Evolutionary conservation across 2,329 filamentous ascomycete species (phyloP).

Genomic region (Bipolaris victoriae): DNA sequence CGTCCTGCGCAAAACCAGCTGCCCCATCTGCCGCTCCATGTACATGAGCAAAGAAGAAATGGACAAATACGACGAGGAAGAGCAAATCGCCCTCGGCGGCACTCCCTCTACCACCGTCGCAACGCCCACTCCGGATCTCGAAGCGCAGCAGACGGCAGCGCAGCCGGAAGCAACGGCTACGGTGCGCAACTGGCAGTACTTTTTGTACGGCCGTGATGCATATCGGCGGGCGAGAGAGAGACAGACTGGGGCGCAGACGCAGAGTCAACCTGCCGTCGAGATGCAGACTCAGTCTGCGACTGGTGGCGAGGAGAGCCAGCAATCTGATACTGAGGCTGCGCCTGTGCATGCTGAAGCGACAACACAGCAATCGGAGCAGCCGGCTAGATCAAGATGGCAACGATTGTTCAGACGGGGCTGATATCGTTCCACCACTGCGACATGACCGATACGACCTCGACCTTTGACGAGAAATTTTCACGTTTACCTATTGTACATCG

Average conservation of each 20-base stretch:
- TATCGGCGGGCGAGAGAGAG: neutral
- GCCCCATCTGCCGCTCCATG: slow-evolving; percentile 40
- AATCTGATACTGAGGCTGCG: no score
- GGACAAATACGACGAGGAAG: slow-evolving; percentile 25
- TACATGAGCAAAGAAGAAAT: slow-evolving; percentile 34
- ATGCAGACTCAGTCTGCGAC: neutral
- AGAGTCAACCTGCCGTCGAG: slow-evolving; percentile 3
- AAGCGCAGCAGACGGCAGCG: slow-evolving; percentile 1
- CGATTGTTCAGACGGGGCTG: neutral
- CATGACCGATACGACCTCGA: neutral
- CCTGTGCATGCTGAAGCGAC: neutral
- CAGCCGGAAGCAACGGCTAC: neutral
- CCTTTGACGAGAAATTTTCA: neutral
- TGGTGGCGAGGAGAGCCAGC: no score
- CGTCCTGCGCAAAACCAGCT: slow-evolving; percentile 37
- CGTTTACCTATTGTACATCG: neutral
- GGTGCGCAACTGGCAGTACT: slow-evolving; percentile 23
- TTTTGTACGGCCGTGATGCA: slow-evolving; percentile 14
- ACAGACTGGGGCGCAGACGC: slow-evolving; percentile 1
- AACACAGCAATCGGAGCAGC: neutral
- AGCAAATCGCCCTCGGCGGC: slow-evolving; percentile 1
- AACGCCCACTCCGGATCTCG: neutral
- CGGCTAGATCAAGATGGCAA: neutral
- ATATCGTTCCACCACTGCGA: neutral
- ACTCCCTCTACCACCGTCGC: neutral